phyloP scores from a whole-genome alignment of 805 yeast species.

The Scheffersomyces lignosus region DNA sequence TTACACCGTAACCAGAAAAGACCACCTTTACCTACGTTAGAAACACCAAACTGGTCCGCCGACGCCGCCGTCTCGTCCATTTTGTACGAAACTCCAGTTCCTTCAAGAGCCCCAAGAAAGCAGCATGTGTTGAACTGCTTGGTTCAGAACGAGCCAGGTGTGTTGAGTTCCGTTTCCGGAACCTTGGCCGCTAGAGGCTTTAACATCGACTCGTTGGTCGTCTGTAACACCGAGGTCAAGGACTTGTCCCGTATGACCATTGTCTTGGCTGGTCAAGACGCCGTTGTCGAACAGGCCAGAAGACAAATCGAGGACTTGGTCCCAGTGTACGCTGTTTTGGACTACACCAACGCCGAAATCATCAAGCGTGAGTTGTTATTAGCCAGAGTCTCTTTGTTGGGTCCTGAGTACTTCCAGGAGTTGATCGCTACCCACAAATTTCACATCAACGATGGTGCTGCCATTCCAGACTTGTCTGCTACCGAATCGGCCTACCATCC shows the following conservation, averaged over 20 bases:
- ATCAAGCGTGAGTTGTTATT: conserved; percentile 87
- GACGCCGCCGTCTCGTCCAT: conserved; percentile 95
- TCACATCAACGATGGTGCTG: conserved; percentile 34
- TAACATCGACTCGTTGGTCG: conserved; percentile 96
- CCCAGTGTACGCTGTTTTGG: conserved; percentile 96
- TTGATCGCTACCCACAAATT: conserved; percentile 80
- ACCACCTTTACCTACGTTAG: conserved; percentile 91
- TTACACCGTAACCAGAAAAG: conserved; percentile 81
- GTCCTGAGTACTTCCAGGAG: conserved; percentile 98
- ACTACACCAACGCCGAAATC: conserved; percentile 86
- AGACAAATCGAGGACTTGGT: conserved; percentile 97
- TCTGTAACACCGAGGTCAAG: conserved; percentile 93
- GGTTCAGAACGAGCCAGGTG: conserved; percentile 99
- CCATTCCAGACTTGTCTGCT: conserved; percentile 45
- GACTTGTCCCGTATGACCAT: conserved; percentile 97
- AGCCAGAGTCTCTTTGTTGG: conserved; percentile 89
- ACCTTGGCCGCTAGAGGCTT: conserved; percentile 97
- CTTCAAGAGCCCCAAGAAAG: conserved; percentile 60
- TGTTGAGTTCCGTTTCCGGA: conserved; percentile 87
- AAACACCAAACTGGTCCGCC: conserved; percentile 94
- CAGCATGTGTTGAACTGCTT: conserved; percentile 94
- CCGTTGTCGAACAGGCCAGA: conserved; percentile 95
- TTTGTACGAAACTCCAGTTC: conserved; percentile 83
- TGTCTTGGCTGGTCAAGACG: conserved; percentile 91
- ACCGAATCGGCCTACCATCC: conserved; percentile 71